Evolutionary conservation across 495 filamentous ascomycete species (phyloP), one percentile per base, ranked within the genome.

Genomic region (Xylaria grammica): DNA sequence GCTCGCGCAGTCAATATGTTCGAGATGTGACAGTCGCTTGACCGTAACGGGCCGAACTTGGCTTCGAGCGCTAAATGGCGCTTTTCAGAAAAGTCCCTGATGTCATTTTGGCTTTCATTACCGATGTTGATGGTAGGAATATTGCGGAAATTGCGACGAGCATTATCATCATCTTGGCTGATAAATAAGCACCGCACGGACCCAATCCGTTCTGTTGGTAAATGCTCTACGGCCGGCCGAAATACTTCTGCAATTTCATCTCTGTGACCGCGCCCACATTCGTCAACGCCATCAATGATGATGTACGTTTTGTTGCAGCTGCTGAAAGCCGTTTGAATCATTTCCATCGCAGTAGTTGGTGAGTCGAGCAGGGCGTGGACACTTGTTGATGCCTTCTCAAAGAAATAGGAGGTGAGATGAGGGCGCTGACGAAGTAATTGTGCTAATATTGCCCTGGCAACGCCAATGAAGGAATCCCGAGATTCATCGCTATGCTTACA

Each of bases 231-330:
- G 20, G 13, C 54, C 58, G 60, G 40, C 45, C 65, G 61, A 62
- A 68, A 67, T 22, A 65, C 67, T 6, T 45, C 54, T 6, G 70
- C 46, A 46, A 67, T 69, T 20, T 45, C 54, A 1, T 62, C 61
- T 52, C 73, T 67, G 54, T 79, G 67, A 10, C 44, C 19, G 5
- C 48, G 15, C 22, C 71, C 66, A 36, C 76, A 78, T 56, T 81
- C 78, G 53, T 81, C 78, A 6, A 81, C 24, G 0, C 78, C 78
- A 54, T 81, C 78, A 51, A 81, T 73, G 15, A 79, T 60, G n/a
- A 81, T 69, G 36, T 69, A 70, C 0, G 69, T 50, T 9, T 69
- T 44, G 13, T 60, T 60, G 13, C 67, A 60, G 20, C 65, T 65
- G 44, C 51, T 20, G 24, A 74, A 52, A 24, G 67, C 51, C 6